Evolutionary conservation across 2,329 filamentous ascomycete genomes (phyloP).

Genomic region (Calycina herbarum): DNA sequence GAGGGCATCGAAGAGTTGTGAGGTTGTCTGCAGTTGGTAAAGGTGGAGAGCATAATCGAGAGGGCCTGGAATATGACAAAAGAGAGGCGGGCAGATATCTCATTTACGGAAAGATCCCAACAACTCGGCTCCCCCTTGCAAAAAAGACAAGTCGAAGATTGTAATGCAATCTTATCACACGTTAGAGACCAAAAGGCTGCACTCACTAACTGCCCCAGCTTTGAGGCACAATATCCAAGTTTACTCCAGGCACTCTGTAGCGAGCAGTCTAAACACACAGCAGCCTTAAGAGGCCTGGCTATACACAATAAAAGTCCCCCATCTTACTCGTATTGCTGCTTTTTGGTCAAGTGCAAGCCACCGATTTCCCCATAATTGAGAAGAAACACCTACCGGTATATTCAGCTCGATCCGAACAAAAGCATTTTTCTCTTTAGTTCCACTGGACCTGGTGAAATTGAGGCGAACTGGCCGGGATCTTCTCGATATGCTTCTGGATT

Average conservation of each 20-base stretch:
- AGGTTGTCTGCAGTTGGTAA: not conserved
- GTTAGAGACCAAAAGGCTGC: not conserved
- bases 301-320: not conserved
- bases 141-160: not conserved
- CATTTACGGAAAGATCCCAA: not conserved
- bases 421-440: not conserved
- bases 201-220: not conserved
- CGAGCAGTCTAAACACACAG: not conserved
- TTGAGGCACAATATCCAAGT: not conserved
- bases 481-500: no score
- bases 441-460: no score
- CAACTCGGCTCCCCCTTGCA: slow-evolving; percentile 10
- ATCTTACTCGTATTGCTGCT: not conserved
- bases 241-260: not conserved
- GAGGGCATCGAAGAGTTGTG: not conserved
- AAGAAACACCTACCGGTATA: not conserved
- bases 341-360: not conserved
- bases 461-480: no score
- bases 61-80: slow-evolving; percentile 1
- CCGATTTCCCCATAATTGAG: not conserved
- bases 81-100: not conserved
- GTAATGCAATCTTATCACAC: not conserved
- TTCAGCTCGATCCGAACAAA: not conserved
- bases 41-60: not conserved
- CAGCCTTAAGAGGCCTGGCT: no score